phyloP scores from a whole-genome alignment of 768 basidiomycete genomes.

The Serendipita sp. region DNA sequence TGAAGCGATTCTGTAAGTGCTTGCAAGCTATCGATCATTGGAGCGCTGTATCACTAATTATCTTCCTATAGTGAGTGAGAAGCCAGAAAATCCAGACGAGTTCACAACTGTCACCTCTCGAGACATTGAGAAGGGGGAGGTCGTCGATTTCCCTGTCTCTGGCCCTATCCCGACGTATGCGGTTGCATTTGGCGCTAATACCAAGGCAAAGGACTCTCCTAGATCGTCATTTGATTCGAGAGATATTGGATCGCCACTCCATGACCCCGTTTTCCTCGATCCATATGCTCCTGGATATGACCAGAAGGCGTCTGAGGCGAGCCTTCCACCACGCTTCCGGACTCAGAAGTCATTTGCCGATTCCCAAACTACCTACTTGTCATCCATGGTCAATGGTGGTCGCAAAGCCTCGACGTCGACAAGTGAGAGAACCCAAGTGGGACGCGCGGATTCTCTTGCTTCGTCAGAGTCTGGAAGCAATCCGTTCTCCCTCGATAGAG shows the following conservation, averaged over 20 bases:
- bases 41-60: not conserved
- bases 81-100: constrained; percentile 10
- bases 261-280: constrained; percentile 26
- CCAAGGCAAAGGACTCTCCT: constrained; percentile 18
- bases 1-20: constrained; percentile 46
- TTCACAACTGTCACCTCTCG: not conserved
- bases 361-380: not conserved
- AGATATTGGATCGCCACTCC: constrained; percentile 32
- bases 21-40: constrained; percentile 12
- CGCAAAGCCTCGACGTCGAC: not conserved
- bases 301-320: not conserved
- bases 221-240: constrained; percentile 23
- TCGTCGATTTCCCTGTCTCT: constrained; percentile 40
- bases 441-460: not conserved
- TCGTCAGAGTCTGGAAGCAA: constrained; percentile 1
- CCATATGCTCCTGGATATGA: constrained; percentile 13
- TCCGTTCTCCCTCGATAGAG: constrained; percentile 2
- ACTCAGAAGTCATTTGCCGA: not conserved
- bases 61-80: not conserved
- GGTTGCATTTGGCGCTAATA: constrained; percentile 22
- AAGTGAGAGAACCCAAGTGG: not conserved
- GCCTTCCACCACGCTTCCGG: not conserved
- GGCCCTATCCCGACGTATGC: constrained; percentile 42
- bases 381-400: no score
- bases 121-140: constrained; percentile 27